Percentiles rank a stretch among this genome's conserved stretches.
These are phyloP conservation scores for Thelonectria discophora DNA, from an alignment of 2,329 filamentous ascomycete species.

Conservation along the genomic window DNA sequence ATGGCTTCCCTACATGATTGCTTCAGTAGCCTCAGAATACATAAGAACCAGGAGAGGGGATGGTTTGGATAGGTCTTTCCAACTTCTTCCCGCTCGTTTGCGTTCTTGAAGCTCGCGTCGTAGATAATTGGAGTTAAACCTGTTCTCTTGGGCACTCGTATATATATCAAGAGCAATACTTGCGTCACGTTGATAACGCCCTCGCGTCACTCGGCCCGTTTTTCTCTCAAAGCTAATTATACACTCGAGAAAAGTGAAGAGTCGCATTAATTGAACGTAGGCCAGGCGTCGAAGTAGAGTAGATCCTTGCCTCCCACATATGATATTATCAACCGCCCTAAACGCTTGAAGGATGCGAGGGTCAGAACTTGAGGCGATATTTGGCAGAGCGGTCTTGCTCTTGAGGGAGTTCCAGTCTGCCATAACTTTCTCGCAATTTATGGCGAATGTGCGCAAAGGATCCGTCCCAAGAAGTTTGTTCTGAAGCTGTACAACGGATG, in stretches of 20 bases:
- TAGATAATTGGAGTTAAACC: background rate
- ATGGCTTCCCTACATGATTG: background rate
- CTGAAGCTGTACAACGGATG: no score
- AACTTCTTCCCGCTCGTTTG: slow-evolving; percentile 1
- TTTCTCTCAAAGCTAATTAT: slow-evolving; percentile 2
- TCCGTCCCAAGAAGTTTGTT: no score
- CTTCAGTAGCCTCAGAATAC: background rate
- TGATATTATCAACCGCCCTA: slow-evolving; percentile 1
- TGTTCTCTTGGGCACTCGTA: background rate
- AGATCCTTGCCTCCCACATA: background rate
- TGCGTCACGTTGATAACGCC: background rate
- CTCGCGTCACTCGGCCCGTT: background rate
- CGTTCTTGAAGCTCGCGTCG: background rate
- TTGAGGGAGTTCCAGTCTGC: background rate
- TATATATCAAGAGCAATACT: slow-evolving; percentile 9
- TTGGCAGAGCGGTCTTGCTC: background rate
- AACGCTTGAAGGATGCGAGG: background rate
- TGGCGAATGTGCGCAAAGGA: background rate
- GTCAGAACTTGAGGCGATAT: background rate
- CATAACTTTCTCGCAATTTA: background rate
- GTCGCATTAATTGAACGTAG: background rate
- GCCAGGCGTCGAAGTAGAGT: background rate
- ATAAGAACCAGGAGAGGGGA: background rate
- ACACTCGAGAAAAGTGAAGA: background rate
- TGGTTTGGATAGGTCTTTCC: background rate